Evolutionary conservation across 2,329 filamentous ascomycete genomes (phyloP).

Genomic region (Chrysoporthe deuterocubensis): DNA sequence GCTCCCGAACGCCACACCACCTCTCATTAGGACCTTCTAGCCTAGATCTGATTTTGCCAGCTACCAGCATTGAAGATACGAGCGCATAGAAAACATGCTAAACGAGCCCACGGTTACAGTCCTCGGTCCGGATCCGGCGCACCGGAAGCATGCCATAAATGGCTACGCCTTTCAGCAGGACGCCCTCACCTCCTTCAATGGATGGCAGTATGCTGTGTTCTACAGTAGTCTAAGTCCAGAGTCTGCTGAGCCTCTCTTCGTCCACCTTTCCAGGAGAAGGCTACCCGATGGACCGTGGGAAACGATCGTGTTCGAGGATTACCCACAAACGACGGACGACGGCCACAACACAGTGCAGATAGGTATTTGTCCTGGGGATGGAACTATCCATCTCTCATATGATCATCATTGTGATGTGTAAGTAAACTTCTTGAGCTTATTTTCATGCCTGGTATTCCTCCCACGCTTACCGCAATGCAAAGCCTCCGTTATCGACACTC

Average conservation of each 20-base stretch:
- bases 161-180: slow-evolving; percentile 55
- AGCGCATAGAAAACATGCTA: slow-evolving; percentile 28
- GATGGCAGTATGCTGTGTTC: slow-evolving; percentile 54
- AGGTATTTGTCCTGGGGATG: slow-evolving; percentile 53
- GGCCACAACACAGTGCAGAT: slow-evolving; percentile 58
- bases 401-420: slow-evolving; percentile 53
- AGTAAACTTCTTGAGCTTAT: background rate
- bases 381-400: slow-evolving; percentile 57
- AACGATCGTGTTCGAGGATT: slow-evolving; percentile 52
- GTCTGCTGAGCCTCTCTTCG: slow-evolving; percentile 41
- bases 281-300: slow-evolving; percentile 49
- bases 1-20: background rate
- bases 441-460: slow-evolving; percentile 17
- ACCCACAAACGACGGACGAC: slow-evolving; percentile 53
- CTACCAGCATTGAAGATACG: background rate
- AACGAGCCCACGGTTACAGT: slow-evolving; percentile 38
- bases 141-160: slow-evolving; percentile 46
- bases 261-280: slow-evolving; percentile 50
- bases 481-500: slow-evolving; percentile 46
- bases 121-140: slow-evolving; percentile 42
- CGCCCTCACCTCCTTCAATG: slow-evolving; percentile 49
- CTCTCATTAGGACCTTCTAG: background rate
- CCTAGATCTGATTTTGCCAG: background rate
- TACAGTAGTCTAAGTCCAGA: slow-evolving; percentile 39
- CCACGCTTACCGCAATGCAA: background rate